phyloP scores from a whole-genome alignment of 371 early-diverging fungal genomes.

The Apophysomyces ossiformis region DNA sequence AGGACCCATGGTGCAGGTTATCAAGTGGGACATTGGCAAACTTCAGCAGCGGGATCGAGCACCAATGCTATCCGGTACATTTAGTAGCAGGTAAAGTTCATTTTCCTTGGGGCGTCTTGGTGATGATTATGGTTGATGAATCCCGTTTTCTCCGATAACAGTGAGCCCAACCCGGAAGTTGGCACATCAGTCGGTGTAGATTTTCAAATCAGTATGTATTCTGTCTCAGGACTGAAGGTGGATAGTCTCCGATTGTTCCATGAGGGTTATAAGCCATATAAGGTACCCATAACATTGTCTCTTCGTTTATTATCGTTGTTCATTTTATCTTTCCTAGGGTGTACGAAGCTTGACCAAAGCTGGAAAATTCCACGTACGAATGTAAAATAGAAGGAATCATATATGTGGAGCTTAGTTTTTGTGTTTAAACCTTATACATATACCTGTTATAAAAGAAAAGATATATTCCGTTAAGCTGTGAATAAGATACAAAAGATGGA shows the following conservation, averaged over 20 bases:
- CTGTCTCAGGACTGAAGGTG: constrained; percentile 78
- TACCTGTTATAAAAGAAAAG: background rate
- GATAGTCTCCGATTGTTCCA: constrained; percentile 75
- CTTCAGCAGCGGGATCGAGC: constrained; percentile 59
- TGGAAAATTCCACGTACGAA: constrained; percentile 76
- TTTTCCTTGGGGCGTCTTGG: background rate
- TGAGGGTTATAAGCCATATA: constrained; percentile 84
- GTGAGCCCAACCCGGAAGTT: constrained; percentile 57
- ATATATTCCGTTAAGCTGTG: too few species aligned
- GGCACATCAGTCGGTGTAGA: constrained; percentile 68
- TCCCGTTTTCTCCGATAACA: constrained; percentile 14
- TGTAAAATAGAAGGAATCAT: constrained; percentile 34
- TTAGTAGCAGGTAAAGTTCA: constrained; percentile 45
- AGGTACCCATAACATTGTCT: constrained; percentile 44
- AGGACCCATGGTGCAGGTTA: constrained; percentile 26
- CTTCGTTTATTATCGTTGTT: background rate
- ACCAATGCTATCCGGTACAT: constrained; percentile 71
- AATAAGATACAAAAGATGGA: too few species aligned
- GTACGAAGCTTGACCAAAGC: constrained; percentile 76
- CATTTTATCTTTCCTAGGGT: constrained; percentile 44
- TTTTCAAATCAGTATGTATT: constrained; percentile 75
- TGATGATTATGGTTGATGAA: background rate
- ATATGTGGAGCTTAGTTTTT: background rate
- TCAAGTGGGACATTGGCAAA: constrained; percentile 76
- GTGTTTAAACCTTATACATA: constrained; percentile 6